Base-by-base conservation (phyloP, 2,329 filamentous ascomycete species). In the Phaeosphaeriaceae sp. region DNA sequence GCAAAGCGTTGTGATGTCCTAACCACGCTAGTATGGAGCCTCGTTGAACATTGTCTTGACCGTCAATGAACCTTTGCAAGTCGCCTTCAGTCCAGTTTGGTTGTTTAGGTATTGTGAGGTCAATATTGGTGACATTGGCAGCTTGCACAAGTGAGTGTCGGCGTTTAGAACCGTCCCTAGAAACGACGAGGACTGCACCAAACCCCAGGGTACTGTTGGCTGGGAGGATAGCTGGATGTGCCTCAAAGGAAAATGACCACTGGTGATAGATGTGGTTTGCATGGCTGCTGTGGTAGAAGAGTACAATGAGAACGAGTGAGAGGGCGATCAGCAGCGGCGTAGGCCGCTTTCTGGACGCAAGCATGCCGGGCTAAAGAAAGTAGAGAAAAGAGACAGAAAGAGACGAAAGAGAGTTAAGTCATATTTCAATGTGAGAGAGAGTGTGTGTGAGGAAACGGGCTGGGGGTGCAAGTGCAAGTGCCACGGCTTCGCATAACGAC, bases 1-100 rank as follows among this genome's bases (percentile, higher is more conserved):
- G 67, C 52, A 78, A 58, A n/a, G 70, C 73, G 50, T 76, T 73
- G 50, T 71, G 70, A 48, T 78, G 76, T 21, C 75, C 75, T 35
- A 78, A 60, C 76, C 76, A 78, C 36, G 75, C 76, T 48, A 77
- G 58, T 20, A 76, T 67, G 6, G 74, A 76, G 38, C 76, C 76
- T 54, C 64, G 63, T 11, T 71, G 67, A 15, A 73, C 58, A n/a
- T 70, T 63, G 13, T 67, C 59, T 38, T 70, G 61, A 5, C 63
- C 64, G 34, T 72, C 68, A 40, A 68, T 63, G 41, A 78, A 68
- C 16, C 62, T 58, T n/a, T 70, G 53, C 39, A 77, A 61, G 34
- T 78, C 72, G 45, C 66, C 63, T 16, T 76, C 71, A 12, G 73
- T 75, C 75, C 75, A 78, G 6, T 58, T 45, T 18, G 75, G 75